Conservation (phyloP, 768 basidiomycete genomes). For the Russula emetica region DNA sequence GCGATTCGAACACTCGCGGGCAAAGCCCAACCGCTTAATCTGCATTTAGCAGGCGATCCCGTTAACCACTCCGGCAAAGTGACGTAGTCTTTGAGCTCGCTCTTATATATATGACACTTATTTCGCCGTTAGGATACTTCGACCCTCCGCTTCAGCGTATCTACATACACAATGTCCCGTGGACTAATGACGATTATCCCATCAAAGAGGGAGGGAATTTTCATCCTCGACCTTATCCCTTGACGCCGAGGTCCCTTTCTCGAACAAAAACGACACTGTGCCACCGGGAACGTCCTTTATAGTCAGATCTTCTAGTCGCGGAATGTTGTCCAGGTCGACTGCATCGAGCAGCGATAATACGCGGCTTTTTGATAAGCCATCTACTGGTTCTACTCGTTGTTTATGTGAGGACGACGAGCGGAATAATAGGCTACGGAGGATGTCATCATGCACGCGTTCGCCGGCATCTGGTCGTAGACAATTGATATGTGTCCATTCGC, state of each 20-base stretch:
- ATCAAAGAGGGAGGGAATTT: background rate
- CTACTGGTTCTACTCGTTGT: conserved; percentile 14
- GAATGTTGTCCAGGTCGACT: conserved; percentile 48
- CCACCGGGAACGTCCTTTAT: conserved; percentile 56
- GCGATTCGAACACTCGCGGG: conserved; percentile 36
- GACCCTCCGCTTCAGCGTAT: no score
- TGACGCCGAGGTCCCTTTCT: conserved; percentile 78
- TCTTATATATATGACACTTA: conserved; percentile 4
- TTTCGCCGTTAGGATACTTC: background rate
- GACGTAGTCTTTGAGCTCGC: conserved; percentile 34
- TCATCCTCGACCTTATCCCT: conserved; percentile 51
- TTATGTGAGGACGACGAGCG: conserved; percentile 2
- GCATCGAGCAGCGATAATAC: conserved; percentile 38
- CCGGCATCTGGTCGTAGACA: conserved; percentile 48
- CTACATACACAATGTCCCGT: background rate
- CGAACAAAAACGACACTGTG: conserved; percentile 72
- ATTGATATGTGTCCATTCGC: conserved; percentile 83
- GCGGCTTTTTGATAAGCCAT: conserved; percentile 31
- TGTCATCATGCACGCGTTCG: conserved; percentile 57
- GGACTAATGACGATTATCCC: background rate
- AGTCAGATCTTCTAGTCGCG: conserved; percentile 38
- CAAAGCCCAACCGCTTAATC: conserved; percentile 35
- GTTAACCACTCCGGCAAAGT: conserved; percentile 96
- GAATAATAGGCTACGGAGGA: conserved; percentile 52
- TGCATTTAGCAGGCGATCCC: conserved; percentile 43